Base-by-base conservation (phyloP, 257 asterid genomes). In the Salvia hispanica region DNA sequence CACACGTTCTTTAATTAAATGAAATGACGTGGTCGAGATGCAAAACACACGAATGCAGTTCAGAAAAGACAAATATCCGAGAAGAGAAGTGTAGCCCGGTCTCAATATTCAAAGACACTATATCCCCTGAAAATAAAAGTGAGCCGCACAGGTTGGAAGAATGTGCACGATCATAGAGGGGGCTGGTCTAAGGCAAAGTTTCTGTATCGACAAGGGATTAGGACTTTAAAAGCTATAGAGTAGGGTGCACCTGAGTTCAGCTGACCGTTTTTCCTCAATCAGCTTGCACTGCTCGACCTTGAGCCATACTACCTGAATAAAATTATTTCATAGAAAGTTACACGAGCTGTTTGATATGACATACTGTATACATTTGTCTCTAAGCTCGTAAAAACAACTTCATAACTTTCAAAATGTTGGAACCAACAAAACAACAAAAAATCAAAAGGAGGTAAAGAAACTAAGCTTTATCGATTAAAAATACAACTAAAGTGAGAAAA, bases 201-300 rank as follows among this genome's bases (percentile, higher is more conserved):
- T 11, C 56, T 50, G 55, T 48, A 65, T 64, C 42, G 52, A 31
- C 61, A 31, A 46, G 55, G 39, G 43, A 48, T 45, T 14, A 46
- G 15, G 60, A 36, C 46, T 53, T 40, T 10, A 50, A 3, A 40
- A n/a, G 54, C 62, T 42, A 66, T 4, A 51, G 48, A 11, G 54
- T 64, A 63, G 70, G 37, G 21, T 31, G 73, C 58, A 90, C 99
- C 97, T 90, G 76, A 93, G 96, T 79, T 88, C 97, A 42, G 94
- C 88, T 51, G 96, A 90, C 74, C 85, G 86, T 77, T 90, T 93
- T 78, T 83, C 95, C 84, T 93, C 96, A 13, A 90, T 80, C 86
- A 90, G 83, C 75, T 88, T 93, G 87, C 92, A 88, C 77, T 86
- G 73, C 82, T 90, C 94, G 71, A 86, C 94, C 85, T 85, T 90